These are phyloP conservation scores for Fistulinella cinereoalba DNA, from an alignment of 1,284 basidiomycete genomes.

Conservation along the genomic window DNA sequence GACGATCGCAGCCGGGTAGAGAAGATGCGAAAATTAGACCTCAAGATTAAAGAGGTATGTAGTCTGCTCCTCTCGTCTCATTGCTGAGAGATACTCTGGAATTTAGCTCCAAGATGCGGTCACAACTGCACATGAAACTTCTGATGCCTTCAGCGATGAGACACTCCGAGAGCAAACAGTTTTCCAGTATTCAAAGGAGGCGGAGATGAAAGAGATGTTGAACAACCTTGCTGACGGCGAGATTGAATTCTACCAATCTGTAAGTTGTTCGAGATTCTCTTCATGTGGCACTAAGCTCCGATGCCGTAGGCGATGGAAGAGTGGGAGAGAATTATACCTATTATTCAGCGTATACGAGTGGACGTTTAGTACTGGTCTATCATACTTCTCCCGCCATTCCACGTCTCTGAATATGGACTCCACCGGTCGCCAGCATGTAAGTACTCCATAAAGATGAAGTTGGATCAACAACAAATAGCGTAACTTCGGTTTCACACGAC, in stretches of 20 bases:
- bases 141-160: constrained; percentile 92
- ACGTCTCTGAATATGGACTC: constrained; percentile 7
- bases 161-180: constrained; percentile 87
- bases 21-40: constrained; percentile 88
- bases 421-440: constrained; percentile 5
- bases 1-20: constrained; percentile 92
- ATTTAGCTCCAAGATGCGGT: constrained; percentile 92
- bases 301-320: constrained; percentile 77
- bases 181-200: constrained; percentile 88
- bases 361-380: constrained; percentile 56
- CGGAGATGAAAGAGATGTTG: constrained; percentile 95
- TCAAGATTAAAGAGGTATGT: constrained; percentile 90
- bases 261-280: constrained; percentile 35
- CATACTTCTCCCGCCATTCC: constrained; percentile 13
- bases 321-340: constrained; percentile 87
- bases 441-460: constrained; percentile 4
- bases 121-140: constrained; percentile 91
- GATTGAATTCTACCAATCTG: constrained; percentile 89
- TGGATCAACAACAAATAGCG: neutral
- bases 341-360: constrained; percentile 84
- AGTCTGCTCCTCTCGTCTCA: neutral
- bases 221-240: constrained; percentile 88
- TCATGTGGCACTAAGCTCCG: constrained; percentile 5
- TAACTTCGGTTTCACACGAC: constrained; percentile 7
- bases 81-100: constrained; percentile 1